A percentile compares a stretch with the other conserved stretches of the same genome.
Conservation (phyloP, 2,329 filamentous ascomycete species). For the Fusarium nurragi region DNA sequence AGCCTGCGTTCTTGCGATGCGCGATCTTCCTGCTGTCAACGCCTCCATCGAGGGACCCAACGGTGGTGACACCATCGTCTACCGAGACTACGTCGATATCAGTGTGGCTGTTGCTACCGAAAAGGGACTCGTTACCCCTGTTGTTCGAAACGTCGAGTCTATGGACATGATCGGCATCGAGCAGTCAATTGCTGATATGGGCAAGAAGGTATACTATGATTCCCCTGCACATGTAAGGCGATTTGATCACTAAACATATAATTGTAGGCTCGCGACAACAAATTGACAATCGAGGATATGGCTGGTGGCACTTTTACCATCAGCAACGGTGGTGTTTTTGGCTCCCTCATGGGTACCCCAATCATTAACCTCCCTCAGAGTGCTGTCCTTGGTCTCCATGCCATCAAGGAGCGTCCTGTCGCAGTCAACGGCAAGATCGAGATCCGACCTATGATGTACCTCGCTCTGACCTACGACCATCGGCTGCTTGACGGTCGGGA, state of each 20-base stretch:
- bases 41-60: slow-evolving; percentile 96
- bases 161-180: slow-evolving; percentile 92
- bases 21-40: slow-evolving; percentile 92
- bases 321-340: slow-evolving; percentile 96
- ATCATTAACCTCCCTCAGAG: slow-evolving; percentile 98
- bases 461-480: slow-evolving; percentile 97
- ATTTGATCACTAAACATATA: neutral
- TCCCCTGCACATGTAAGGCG: neutral
- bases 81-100: slow-evolving; percentile 97
- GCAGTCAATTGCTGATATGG: slow-evolving; percentile 88
- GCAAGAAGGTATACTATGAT: slow-evolving; percentile 78
- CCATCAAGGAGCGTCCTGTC: slow-evolving; percentile 93
- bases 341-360: slow-evolving; percentile 95
- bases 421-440: slow-evolving; percentile 94
- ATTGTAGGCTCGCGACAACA: slow-evolving; percentile 82
- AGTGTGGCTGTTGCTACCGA: slow-evolving; percentile 97
- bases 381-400: slow-evolving; percentile 90
- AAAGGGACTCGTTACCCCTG: slow-evolving; percentile 95
- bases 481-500: slow-evolving; percentile 93
- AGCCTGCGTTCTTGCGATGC: slow-evolving; percentile 90
- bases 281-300: slow-evolving; percentile 99
- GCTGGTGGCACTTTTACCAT: slow-evolving; percentile 98
- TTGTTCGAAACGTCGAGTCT: slow-evolving; percentile 91
- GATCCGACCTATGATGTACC: slow-evolving; percentile 99
- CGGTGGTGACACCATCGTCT: slow-evolving; percentile 96